Evolutionary conservation across 2,329 filamentous ascomycete species (phyloP).

Genomic region (Fusarium xyrophilum): DNA sequence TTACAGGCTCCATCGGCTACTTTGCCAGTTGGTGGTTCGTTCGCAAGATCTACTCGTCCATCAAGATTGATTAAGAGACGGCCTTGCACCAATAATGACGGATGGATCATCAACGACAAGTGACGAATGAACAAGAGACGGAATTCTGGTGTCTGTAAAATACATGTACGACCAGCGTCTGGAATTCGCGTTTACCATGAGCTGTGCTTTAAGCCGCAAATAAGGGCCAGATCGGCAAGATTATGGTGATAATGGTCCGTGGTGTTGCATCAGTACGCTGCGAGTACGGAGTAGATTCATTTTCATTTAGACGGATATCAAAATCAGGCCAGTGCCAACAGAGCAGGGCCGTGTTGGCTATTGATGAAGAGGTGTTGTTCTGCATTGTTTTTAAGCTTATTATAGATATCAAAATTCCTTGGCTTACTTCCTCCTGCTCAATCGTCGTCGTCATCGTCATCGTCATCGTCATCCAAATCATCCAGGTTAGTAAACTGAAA

Average conservation of each 20-base stretch:
- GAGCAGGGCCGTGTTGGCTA: slow-evolving; percentile 25
- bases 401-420: slow-evolving; percentile 26
- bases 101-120: slow-evolving; percentile 17
- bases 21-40: slow-evolving; percentile 95
- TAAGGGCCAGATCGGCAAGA: slow-evolving; percentile 1
- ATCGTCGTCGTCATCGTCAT: slow-evolving; percentile 48
- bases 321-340: slow-evolving; percentile 16
- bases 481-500: slow-evolving; percentile 63
- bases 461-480: slow-evolving; percentile 56
- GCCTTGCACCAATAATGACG: not conserved
- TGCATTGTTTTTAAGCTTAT: slow-evolving; percentile 18
- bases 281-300: slow-evolving; percentile 26
- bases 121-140: slow-evolving; percentile 32
- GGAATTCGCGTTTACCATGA: slow-evolving; percentile 22
- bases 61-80: slow-evolving; percentile 83
- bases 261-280: slow-evolving; percentile 18
- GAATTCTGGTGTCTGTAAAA: slow-evolving; percentile 41
- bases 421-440: slow-evolving; percentile 15
- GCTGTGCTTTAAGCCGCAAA: not conserved
- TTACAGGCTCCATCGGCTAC: slow-evolving; percentile 88
- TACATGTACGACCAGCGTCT: slow-evolving; percentile 44
- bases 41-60: slow-evolving; percentile 92
- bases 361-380: slow-evolving; percentile 17
- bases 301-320: slow-evolving; percentile 29
- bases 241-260: not conserved